Conservation (phyloP, 257 asterid species). For the Nicotiana tomentosiformis region DNA sequence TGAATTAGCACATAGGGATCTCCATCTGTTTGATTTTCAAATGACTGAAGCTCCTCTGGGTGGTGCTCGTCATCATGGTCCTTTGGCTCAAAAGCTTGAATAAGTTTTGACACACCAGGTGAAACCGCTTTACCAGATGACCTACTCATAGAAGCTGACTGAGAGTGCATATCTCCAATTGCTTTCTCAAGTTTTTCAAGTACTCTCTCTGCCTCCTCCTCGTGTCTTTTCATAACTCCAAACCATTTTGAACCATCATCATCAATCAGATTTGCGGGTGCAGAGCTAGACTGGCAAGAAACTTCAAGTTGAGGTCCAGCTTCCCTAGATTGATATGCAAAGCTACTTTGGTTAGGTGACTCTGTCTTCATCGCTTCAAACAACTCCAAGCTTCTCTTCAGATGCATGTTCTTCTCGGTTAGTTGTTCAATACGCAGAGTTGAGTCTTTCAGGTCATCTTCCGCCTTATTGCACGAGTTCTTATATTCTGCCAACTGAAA, state of each 20-base stretch:
- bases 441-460: conserved; percentile 53
- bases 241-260: conserved; percentile 27
- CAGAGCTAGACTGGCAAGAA: background rate
- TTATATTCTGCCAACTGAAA: conserved; percentile 40
- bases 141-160: conserved; percentile 40
- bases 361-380: conserved; percentile 37
- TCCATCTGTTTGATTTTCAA: conserved; percentile 34
- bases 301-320: conserved; percentile 21
- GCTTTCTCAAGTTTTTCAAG: conserved; percentile 68
- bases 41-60: conserved; percentile 27
- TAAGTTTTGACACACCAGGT: conserved; percentile 74
- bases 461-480: conserved; percentile 32
- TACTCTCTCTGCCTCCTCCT: conserved; percentile 45
- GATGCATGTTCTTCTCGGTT: conserved; percentile 45
- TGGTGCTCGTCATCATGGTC: conserved; percentile 47
- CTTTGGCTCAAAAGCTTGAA: conserved; percentile 82
- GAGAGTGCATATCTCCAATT: conserved; percentile 48
- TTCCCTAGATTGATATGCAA: conserved; percentile 27
- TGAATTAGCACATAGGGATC: conserved; percentile 42
- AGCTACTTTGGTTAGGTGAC: conserved; percentile 20
- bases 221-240: conserved; percentile 41
- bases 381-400: conserved; percentile 45
- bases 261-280: background rate
- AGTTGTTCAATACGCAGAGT: conserved; percentile 38
- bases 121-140: conserved; percentile 42